Evolutionary conservation across 75 land plant species (phyloP), one percentile per base, ranked within the genome.

Genomic region (Cryptomeria japonica): DNA sequence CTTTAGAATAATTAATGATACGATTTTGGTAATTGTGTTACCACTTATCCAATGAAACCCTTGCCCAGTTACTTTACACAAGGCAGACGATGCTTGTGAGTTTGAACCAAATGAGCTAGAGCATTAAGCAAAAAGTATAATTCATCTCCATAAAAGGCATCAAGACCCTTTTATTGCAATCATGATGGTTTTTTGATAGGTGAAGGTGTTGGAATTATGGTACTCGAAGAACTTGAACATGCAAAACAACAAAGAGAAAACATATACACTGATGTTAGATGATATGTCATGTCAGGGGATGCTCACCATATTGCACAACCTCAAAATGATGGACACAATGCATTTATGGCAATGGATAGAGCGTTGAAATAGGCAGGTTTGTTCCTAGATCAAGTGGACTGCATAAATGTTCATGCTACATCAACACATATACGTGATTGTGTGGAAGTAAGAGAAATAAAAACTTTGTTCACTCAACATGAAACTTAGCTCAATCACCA

Each of bases 101-200:
- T n/a, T n/a, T n/a, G n/a, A n/a, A n/a, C n/a, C n/a, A n/a, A n/a
- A n/a, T n/a, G 99, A 93, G 94, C 93, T 47, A 96, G 95, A 88
- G 99, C 99, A 51, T 89, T 98, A 88, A 89, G 95, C 73, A 95
- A 97, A 55, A 97, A 95, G 91, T 98, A 92, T 87, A 98, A 98
- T 83, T 85, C 88, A 47, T 58, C 86, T 38, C 99, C 99, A 28
- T 77, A 91, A 85, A 92, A 87, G 84, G 89, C 99, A 47, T 98
- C 99, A 36, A 90, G 99, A 85, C 99, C 99, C 77, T 98, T 98
- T 91, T 99, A 98, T 86, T 83, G 93, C 85, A 94, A 88, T 80
- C 95, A 99, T 87, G 99, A 98, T 91, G 99, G 99, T 39, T 98
- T 98, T 92, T 98, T 98, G 88, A 98, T 98, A 86, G 99, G 99